Evolutionary conservation across 176 grass and related monocot species (phyloP).

Genomic region (Luzula sylvatica): DNA sequence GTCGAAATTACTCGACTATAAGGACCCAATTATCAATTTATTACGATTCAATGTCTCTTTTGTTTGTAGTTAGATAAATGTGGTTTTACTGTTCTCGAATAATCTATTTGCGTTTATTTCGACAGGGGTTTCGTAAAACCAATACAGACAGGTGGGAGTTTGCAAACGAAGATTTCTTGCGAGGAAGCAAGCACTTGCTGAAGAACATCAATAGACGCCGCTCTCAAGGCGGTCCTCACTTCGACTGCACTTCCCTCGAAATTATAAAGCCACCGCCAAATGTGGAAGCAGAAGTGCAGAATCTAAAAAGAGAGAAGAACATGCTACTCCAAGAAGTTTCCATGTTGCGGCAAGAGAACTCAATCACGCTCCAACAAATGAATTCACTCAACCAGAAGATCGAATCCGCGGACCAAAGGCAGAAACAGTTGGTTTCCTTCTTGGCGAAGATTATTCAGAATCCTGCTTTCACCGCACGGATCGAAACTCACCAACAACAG

Average conservation of each 20-base stretch:
- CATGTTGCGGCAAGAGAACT: conserved; percentile 57
- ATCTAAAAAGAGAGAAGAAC: conserved; percentile 45
- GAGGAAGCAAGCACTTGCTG: conserved; percentile 49
- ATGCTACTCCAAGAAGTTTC: conserved; percentile 49
- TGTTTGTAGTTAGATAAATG: too few relatives aligned
- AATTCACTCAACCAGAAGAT: conserved; percentile 53
- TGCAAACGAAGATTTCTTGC: conserved; percentile 68
- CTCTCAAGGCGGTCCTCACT: conserved; percentile 40
- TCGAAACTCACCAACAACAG: conserved; percentile 44
- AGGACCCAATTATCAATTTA: too few relatives aligned
- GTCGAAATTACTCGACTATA: too few relatives aligned
- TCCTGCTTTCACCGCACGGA: conserved; percentile 42
- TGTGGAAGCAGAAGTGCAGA: conserved; percentile 49
- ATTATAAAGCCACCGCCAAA: background rate
- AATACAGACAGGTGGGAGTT: conserved; percentile 94
- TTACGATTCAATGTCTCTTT: too few relatives aligned
- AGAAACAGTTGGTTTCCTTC: conserved; percentile 93
- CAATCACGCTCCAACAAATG: conserved; percentile 53
- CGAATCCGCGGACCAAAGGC: conserved; percentile 51
- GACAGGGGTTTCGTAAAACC: conserved; percentile 86
- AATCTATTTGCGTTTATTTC: background rate
- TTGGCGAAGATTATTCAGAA: conserved; percentile 61
- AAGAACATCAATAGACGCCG: conserved; percentile 78
- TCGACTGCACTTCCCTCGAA: conserved; percentile 27
- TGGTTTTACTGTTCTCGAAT: too few relatives aligned